phyloP scores from a whole-genome alignment of 208 protist genomes.

The Trypanosoma rangeli region DNA sequence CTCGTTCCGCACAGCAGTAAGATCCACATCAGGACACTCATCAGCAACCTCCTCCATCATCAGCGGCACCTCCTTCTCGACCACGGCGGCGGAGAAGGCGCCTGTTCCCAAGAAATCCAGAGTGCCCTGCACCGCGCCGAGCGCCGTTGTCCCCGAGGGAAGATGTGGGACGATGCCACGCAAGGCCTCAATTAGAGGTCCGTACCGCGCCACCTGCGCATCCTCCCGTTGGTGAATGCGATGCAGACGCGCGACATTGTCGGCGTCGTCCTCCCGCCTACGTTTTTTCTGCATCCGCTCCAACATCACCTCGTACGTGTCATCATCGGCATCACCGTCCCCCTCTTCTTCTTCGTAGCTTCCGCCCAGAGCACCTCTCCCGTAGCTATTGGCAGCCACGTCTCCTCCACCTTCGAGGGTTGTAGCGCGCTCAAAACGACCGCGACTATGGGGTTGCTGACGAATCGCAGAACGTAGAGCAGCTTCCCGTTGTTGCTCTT shows the following conservation, averaged over 20 bases:
- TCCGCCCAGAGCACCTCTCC: background rate
- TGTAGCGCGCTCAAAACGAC: slow-evolving; percentile 32
- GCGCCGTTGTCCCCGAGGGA: slow-evolving; percentile 41
- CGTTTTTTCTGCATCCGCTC: slow-evolving; percentile 27
- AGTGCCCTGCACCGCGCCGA: slow-evolving; percentile 61
- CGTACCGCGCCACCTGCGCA: slow-evolving; percentile 23
- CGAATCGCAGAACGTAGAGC: slow-evolving; percentile 35
- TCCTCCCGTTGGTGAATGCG: slow-evolving; percentile 20
- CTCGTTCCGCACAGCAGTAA: slow-evolving; percentile 15
- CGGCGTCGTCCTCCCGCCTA: slow-evolving; percentile 27
- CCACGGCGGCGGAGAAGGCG: slow-evolving; percentile 40
- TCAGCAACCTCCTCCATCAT: slow-evolving; percentile 57
- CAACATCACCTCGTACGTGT: slow-evolving; percentile 32
- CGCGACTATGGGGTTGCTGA: slow-evolving; percentile 23
- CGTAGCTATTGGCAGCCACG: slow-evolving; percentile 8
- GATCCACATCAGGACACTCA: slow-evolving; percentile 49
- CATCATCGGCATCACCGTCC: slow-evolving; percentile 25
- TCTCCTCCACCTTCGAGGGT: slow-evolving; percentile 30
- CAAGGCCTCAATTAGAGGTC: slow-evolving; percentile 38
- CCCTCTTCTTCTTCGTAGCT: background rate
- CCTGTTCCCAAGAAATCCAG: slow-evolving; percentile 56
- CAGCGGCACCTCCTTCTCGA: slow-evolving; percentile 57
- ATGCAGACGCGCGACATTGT: slow-evolving; percentile 20
- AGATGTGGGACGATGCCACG: slow-evolving; percentile 35
- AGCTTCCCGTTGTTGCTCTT: slow-evolving; percentile 44